These are phyloP conservation scores for Coniochaeta sp. DNA, from an alignment of 2,329 filamentous ascomycete genomes.

Conservation along the genomic window DNA sequence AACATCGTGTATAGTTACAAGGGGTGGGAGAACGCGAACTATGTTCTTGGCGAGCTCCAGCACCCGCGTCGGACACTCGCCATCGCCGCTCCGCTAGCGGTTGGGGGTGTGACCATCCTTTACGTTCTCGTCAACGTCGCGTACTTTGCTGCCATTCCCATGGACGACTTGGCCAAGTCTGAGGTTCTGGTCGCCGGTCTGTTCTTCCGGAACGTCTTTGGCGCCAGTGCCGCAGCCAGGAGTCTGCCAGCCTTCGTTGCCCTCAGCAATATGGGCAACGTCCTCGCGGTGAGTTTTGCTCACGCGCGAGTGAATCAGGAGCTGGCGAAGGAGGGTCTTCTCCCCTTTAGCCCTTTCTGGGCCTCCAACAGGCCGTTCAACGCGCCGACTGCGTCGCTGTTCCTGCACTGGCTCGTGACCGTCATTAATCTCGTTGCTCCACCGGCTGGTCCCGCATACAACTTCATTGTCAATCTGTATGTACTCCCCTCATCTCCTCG, in stretches of 20 bases:
- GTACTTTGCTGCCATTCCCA: constrained; percentile 57
- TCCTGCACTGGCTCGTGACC: constrained; percentile 60
- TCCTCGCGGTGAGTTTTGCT: constrained; percentile 53
- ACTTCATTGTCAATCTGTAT: constrained; percentile 54
- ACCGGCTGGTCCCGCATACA: constrained; percentile 60
- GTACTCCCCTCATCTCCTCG: neutral
- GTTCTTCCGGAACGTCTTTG: constrained; percentile 57
- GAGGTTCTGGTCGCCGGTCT: constrained; percentile 55
- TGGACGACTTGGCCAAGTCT: constrained; percentile 47
- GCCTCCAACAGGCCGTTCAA: constrained; percentile 61
- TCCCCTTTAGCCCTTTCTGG: constrained; percentile 61
- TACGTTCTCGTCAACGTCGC: constrained; percentile 59
- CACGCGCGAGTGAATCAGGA: constrained; percentile 56
- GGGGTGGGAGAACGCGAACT: constrained; percentile 55
- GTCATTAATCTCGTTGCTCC: constrained; percentile 59
- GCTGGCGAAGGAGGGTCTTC: constrained; percentile 60
- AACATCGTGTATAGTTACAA: constrained; percentile 52
- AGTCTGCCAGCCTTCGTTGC: constrained; percentile 50
- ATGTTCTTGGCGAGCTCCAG: constrained; percentile 44
- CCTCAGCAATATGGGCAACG: constrained; percentile 53
- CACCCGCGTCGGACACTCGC: constrained; percentile 28
- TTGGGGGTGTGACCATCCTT: constrained; percentile 49
- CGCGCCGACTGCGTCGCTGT: constrained; percentile 49
- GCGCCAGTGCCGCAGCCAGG: constrained; percentile 38
- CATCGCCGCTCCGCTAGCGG: constrained; percentile 49